Percentiles rank a stretch among this genome's conserved stretches.
Evolutionary conservation across 192 early-diverging fungal genomes (phyloP).

Genomic region (Coemansia sp.): DNA sequence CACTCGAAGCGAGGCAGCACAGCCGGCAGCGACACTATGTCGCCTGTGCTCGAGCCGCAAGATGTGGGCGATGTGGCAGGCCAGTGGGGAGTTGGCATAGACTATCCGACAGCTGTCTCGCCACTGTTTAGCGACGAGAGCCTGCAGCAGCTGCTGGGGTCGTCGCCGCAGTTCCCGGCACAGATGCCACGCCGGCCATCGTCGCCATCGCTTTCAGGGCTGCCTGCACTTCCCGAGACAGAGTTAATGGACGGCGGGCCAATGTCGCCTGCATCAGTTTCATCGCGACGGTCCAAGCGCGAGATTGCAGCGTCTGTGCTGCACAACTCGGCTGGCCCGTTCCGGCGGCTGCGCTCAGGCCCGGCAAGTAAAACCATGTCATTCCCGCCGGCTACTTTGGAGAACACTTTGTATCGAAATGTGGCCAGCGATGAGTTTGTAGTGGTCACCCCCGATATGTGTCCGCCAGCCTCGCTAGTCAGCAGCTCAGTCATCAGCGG

Average conservation of each 20-base stretch:
- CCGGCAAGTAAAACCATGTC: slow-evolving; percentile 40
- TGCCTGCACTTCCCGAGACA: slow-evolving; percentile 1
- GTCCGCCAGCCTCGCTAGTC: slow-evolving; percentile 47
- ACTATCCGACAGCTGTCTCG: slow-evolving; percentile 36
- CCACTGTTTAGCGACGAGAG: slow-evolving; percentile 49
- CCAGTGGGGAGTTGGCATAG: slow-evolving; percentile 36
- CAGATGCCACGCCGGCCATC: slow-evolving; percentile 7
- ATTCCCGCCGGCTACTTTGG: slow-evolving; percentile 33
- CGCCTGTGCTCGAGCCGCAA: slow-evolving; percentile 32
- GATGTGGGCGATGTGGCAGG: slow-evolving; percentile 9
- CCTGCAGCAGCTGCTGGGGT: slow-evolving; percentile 46
- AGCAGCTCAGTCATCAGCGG: slow-evolving; percentile 54
- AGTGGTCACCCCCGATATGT: slow-evolving; percentile 52
- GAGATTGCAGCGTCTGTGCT: slow-evolving; percentile 47
- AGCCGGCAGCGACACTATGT: slow-evolving; percentile 28
- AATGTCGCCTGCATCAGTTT: slow-evolving; percentile 19
- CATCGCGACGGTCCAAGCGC: slow-evolving; percentile 40
- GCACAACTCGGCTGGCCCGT: slow-evolving; percentile 41
- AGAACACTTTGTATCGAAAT: slow-evolving; percentile 10
- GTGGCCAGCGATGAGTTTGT: slow-evolving; percentile 44
- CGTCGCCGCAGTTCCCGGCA: slow-evolving; percentile 27
- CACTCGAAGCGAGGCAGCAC: slow-evolving; percentile 41
- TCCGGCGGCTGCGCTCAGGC: slow-evolving; percentile 38
- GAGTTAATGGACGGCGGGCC: slow-evolving; percentile 1
- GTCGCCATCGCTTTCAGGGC: slow-evolving; percentile 4